A percentile compares a stretch with the other conserved stretches of the same genome.
phyloP scores from a whole-genome alignment of 352 stramenopile species.

The Elongisporangium prolatum region DNA sequence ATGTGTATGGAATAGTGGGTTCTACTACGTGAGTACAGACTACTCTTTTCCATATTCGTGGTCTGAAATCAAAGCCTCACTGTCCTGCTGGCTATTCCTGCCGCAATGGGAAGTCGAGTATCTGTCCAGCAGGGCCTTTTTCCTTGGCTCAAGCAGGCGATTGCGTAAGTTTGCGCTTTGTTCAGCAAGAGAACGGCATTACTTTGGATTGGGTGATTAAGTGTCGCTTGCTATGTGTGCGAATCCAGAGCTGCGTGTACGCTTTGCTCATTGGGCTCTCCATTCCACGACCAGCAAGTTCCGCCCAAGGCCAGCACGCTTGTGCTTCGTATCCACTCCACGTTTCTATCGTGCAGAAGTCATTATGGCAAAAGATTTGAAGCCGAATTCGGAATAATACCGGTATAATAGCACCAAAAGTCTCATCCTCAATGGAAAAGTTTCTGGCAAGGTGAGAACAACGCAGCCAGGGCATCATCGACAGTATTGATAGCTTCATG shows the following conservation, averaged over 20 bases:
- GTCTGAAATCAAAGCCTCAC: too few relatives aligned
- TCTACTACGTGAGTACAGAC: too few relatives aligned
- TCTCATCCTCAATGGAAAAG: too few relatives aligned
- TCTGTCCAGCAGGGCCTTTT: conserved; percentile 41
- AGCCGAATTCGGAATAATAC: too few relatives aligned
- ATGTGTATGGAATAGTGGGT: too few relatives aligned
- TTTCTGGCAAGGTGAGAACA: too few relatives aligned
- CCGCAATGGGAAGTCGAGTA: conserved; percentile 45
- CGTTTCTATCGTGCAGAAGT: conserved; percentile 14
- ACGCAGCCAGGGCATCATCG: too few relatives aligned
- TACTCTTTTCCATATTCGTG: too few relatives aligned
- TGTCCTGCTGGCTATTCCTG: conserved; percentile 52
- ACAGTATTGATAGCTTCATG: too few relatives aligned
- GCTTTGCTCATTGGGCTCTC: conserved; percentile 29
- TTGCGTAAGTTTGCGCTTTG: conserved; percentile 53
- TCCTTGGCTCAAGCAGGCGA: conserved; percentile 33
- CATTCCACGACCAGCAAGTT: conserved; percentile 50
- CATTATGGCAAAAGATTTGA: too few relatives aligned
- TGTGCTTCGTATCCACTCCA: conserved; percentile 39
- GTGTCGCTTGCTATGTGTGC: neutral
- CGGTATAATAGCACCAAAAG: too few relatives aligned
- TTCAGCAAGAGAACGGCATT: conserved; percentile 24
- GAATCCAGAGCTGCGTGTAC: conserved; percentile 2
- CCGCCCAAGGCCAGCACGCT: conserved; percentile 31
- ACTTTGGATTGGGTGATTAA: neutral